A percentile compares a stretch with the other conserved stretches of the same genome.
Evolutionary conservation across 2,329 filamentous ascomycete genomes (phyloP).

Genomic region (Talaromyces sp.): DNA sequence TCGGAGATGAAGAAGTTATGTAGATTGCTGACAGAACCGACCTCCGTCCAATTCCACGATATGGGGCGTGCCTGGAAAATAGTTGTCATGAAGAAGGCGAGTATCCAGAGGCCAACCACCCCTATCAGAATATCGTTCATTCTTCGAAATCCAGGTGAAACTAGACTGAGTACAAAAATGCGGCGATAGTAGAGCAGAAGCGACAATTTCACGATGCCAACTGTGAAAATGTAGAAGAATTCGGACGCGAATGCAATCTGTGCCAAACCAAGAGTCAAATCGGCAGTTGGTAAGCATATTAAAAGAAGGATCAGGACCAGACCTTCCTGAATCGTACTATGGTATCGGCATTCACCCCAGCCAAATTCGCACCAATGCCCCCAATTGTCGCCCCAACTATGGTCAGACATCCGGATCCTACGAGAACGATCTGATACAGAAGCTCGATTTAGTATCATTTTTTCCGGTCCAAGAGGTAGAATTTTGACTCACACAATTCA

Average conservation of each 20-base stretch:
- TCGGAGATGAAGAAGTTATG: conserved; percentile 12
- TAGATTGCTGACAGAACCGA: conserved; percentile 8
- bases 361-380: conserved; percentile 9
- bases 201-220: conserved; percentile 8
- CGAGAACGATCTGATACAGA: background rate
- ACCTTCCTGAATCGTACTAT: conserved; percentile 9
- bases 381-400: conserved; percentile 8
- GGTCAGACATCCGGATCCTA: conserved; percentile 7
- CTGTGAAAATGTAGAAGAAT: conserved; percentile 13
- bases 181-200: conserved; percentile 10
- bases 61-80: conserved; percentile 5
- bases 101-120: background rate
- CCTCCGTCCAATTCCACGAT: conserved; percentile 13
- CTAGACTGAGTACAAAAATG: conserved; percentile 3
- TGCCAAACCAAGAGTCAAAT: background rate
- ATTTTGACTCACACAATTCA: conserved; percentile 2
- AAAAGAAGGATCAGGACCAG: background rate
- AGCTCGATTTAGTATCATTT: background rate
- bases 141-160: background rate
- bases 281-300: background rate
- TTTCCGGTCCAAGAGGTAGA: background rate
- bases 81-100: conserved; percentile 6
- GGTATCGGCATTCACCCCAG: background rate
- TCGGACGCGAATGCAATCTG: conserved; percentile 9
- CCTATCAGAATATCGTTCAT: conserved; percentile 7